These are phyloP conservation scores for Cladochytrium replicatum DNA, from an alignment of 192 early-diverging fungal species.

Conservation along the genomic window DNA sequence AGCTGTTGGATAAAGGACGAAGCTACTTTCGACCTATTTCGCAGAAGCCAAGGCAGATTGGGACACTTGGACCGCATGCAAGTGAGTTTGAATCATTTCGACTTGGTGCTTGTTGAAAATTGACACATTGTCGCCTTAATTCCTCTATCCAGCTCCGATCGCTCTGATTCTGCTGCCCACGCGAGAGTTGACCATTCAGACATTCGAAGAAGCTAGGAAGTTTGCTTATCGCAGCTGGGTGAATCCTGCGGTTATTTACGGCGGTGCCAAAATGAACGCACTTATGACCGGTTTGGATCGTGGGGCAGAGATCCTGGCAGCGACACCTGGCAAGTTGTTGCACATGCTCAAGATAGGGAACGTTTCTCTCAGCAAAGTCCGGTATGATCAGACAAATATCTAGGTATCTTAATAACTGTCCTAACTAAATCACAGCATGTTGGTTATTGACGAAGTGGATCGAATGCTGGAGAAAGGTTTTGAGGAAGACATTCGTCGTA, in stretches of 20 bases:
- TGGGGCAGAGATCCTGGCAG: constrained; percentile 85
- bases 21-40: no score
- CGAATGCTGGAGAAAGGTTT: constrained; percentile 95
- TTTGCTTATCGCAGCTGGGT: constrained; percentile 57
- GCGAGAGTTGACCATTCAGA: constrained; percentile 45
- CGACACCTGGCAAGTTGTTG: constrained; percentile 84
- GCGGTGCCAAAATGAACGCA: constrained; percentile 82
- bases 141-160: no score
- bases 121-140: no score
- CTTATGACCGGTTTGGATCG: constrained; percentile 82
- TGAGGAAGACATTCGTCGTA: constrained; percentile 63
- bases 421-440: constrained; percentile 66
- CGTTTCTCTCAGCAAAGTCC: constrained; percentile 54
- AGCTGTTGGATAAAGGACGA: constrained; percentile 12
- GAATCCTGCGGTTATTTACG: constrained; percentile 72
- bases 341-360: constrained; percentile 75
- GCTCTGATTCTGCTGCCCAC: constrained; percentile 58
- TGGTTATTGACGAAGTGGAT: constrained; percentile 92
- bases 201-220: constrained; percentile 41
- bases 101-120: no score
- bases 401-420: constrained; percentile 51
- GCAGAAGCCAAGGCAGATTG: no score
- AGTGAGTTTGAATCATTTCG: no score
- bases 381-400: constrained; percentile 95
- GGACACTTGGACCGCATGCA: no score